Conservation (phyloP, 2,329 filamentous ascomycete genomes). For the Ophiocordyceps camponoti-saundersi region DNA sequence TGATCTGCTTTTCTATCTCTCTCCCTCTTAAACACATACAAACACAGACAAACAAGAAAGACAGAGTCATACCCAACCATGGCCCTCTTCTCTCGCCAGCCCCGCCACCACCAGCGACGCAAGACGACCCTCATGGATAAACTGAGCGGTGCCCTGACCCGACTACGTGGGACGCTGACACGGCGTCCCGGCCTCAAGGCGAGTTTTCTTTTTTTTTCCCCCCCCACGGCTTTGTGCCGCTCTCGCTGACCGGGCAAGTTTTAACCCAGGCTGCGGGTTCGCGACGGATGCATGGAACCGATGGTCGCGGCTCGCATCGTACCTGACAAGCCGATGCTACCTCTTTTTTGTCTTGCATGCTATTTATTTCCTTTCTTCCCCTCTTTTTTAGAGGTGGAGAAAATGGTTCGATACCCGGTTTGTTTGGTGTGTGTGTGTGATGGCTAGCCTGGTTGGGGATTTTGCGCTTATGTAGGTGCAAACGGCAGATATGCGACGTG, state of each 20-base stretch:
- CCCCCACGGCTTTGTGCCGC: neutral
- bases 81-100: slow-evolving; percentile 21
- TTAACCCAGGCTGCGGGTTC: slow-evolving; percentile 49
- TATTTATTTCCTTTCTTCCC: too few species aligned
- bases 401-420: too few species aligned
- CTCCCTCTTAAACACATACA: neutral
- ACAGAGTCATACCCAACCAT: slow-evolving; percentile 13
- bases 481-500: too few species aligned
- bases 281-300: slow-evolving; percentile 57
- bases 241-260: neutral
- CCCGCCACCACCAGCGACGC: slow-evolving; percentile 46
- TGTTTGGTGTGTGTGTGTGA: too few species aligned
- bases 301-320: slow-evolving; percentile 41
- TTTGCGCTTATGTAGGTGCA: too few species aligned
- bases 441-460: too few species aligned
- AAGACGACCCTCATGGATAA: slow-evolving; percentile 59
- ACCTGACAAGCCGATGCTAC: neutral
- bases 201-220: slow-evolving; percentile 4
- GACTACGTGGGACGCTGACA: slow-evolving; percentile 53
- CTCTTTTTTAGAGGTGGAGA: too few species aligned
- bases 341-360: too few species aligned
- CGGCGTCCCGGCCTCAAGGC: slow-evolving; percentile 55
- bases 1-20: neutral
- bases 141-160: slow-evolving; percentile 58
- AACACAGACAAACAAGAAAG: slow-evolving; percentile 2